These are phyloP conservation scores for Pleurotus tuber-regium DNA, from an alignment of 768 basidiomycete genomes.

Conservation along the genomic window DNA sequence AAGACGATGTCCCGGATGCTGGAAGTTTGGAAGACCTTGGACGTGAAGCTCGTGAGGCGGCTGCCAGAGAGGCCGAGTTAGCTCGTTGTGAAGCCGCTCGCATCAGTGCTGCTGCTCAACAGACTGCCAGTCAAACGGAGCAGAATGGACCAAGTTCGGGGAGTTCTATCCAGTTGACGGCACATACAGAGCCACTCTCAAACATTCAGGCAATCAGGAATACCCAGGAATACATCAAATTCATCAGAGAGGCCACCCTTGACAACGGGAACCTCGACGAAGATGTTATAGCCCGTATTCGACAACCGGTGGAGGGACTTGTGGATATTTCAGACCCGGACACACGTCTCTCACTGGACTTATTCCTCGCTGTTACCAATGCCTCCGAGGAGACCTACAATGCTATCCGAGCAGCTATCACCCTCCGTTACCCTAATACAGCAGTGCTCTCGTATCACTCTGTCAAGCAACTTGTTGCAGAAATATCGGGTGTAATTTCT, in stretches of 20 bases:
- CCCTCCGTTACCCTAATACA: slow-evolving; percentile 22
- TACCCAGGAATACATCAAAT: slow-evolving; percentile 13
- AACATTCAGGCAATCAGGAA: slow-evolving; percentile 10
- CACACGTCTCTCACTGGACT: slow-evolving; percentile 29
- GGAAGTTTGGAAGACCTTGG: too few relatives aligned
- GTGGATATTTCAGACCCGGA: slow-evolving; percentile 21
- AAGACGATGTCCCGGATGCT: too few relatives aligned
- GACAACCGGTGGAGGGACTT: slow-evolving; percentile 20
- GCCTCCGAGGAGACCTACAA: slow-evolving; percentile 30
- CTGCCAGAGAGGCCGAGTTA: too few relatives aligned
- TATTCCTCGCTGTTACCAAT: slow-evolving; percentile 26
- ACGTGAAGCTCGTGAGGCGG: too few relatives aligned
- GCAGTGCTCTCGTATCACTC: slow-evolving; percentile 27
- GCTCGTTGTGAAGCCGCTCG: too few relatives aligned
- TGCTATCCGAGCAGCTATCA: slow-evolving; percentile 18
- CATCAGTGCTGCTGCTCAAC: too few relatives aligned
- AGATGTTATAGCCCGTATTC: slow-evolving; percentile 19
- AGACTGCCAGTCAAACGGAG: too few relatives aligned
- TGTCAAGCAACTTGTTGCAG: slow-evolving; percentile 23
- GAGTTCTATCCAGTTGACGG: slow-evolving; percentile 16
- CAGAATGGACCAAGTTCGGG: not conserved
- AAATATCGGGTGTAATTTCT: slow-evolving; percentile 32
- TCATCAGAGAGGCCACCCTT: slow-evolving; percentile 22
- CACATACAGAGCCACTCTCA: slow-evolving; percentile 13
- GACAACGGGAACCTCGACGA: slow-evolving; percentile 22